Conservation (phyloP, 2,329 filamentous ascomycete species). For the Westerdykella sp. region DNA sequence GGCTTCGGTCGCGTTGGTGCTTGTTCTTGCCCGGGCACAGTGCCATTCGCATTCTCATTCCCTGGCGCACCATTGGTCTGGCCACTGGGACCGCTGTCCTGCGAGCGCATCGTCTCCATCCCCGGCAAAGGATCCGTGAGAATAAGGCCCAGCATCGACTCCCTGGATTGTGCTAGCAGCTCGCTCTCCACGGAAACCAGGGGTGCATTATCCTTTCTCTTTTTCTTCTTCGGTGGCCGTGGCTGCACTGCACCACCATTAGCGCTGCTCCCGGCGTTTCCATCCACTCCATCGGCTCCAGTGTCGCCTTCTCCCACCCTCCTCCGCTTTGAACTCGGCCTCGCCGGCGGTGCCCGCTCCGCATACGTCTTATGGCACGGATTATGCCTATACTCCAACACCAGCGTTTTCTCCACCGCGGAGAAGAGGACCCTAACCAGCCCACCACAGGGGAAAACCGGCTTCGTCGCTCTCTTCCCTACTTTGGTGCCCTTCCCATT, state of each 20-base stretch:
- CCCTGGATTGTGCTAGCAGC: conserved; percentile 32
- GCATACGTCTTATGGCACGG: conserved; percentile 44
- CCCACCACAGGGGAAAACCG: conserved; percentile 46
- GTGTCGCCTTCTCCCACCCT: conserved; percentile 32
- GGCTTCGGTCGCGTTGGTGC: conserved; percentile 1
- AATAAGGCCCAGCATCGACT: conserved; percentile 34
- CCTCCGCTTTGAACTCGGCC: conserved; percentile 37
- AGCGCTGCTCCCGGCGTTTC: too few relatives aligned
- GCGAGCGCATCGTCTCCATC: too few relatives aligned
- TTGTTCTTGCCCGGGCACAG: conserved; percentile 2
- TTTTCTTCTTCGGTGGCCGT: conserved; percentile 20
- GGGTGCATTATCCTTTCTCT: conserved; percentile 17
- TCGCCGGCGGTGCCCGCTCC: conserved; percentile 38
- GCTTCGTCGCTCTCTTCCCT: conserved; percentile 38
- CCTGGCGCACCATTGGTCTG: too few relatives aligned
- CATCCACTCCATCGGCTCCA: conserved; percentile 12
- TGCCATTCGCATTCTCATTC: too few relatives aligned
- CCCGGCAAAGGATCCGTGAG: conserved; percentile 12
- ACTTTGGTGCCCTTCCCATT: conserved; percentile 39
- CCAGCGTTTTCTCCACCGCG: conserved; percentile 36
- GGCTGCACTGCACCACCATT: too few relatives aligned
- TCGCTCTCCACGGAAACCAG: conserved; percentile 36
- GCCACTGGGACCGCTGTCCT: too few relatives aligned
- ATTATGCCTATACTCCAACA: conserved; percentile 44
- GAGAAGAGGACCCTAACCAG: conserved; percentile 46